A percentile compares a stretch with the other conserved stretches of the same genome.
Evolutionary conservation across 768 basidiomycete genomes (phyloP).

Genomic region (Pluteus cervinus): DNA sequence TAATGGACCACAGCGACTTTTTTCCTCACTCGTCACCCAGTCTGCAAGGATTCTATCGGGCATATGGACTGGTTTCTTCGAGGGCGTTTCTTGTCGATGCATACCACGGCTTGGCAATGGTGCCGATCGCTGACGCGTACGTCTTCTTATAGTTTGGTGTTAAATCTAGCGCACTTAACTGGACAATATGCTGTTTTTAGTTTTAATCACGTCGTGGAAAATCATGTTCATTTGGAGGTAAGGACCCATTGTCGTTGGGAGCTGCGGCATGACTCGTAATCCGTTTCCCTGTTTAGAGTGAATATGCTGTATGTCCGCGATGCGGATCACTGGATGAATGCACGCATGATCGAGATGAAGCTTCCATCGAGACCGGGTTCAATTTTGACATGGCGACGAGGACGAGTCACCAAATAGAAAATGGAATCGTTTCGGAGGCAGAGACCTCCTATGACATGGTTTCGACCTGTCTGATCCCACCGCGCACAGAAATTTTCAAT

Average conservation of each 20-base stretch:
- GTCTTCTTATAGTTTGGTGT: constrained; percentile 18
- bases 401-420: background rate
- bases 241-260: constrained; percentile 10
- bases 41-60: constrained; percentile 40
- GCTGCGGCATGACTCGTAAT: no score
- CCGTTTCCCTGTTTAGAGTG: constrained; percentile 41
- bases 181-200: constrained; percentile 26
- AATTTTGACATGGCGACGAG: constrained; percentile 2
- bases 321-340: constrained; percentile 71
- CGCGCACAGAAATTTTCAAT: constrained; percentile 62
- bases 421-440: constrained; percentile 9
- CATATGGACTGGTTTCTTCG: constrained; percentile 66
- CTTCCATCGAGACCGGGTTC: constrained; percentile 11
- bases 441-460: constrained; percentile 64
- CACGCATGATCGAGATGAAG: constrained; percentile 47
- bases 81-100: constrained; percentile 81
- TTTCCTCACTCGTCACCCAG: constrained; percentile 14
- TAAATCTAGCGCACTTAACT: constrained; percentile 5
- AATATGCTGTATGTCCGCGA: constrained; percentile 64
- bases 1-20: constrained; percentile 15
- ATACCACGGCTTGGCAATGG: constrained; percentile 77
- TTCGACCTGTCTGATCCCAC: constrained; percentile 41
- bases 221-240: constrained; percentile 74
- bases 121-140: constrained; percentile 80
- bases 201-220: constrained; percentile 67